Conservation (phyloP, 2,329 filamentous ascomycete genomes). For the Diaporthe aspalathi region DNA sequence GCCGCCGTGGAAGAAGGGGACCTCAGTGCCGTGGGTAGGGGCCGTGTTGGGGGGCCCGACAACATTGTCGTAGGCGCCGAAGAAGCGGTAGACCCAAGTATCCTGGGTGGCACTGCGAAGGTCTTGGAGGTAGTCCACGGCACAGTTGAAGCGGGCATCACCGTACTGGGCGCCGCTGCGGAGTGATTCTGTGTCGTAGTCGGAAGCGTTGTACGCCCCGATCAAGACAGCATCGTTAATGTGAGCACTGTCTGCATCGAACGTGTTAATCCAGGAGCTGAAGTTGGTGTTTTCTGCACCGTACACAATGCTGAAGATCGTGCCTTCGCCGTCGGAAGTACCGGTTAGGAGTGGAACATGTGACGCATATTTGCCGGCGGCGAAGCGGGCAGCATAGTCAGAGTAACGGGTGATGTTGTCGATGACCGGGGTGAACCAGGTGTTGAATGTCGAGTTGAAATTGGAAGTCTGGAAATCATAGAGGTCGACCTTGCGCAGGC, state of each 20-base stretch:
- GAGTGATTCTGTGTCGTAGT: conserved; percentile 52
- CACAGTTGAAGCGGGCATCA: conserved; percentile 59
- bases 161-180: conserved; percentile 57
- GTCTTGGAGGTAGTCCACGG: conserved; percentile 53
- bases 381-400: conserved; percentile 47
- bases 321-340: conserved; percentile 51
- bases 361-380: conserved; percentile 46
- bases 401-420: conserved; percentile 50
- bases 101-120: conserved; percentile 51
- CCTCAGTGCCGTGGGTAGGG: conserved; percentile 54
- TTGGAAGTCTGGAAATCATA: conserved; percentile 47
- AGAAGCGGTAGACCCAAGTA: conserved; percentile 58
- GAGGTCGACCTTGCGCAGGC: conserved; percentile 49
- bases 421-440: conserved; percentile 55
- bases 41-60: conserved; percentile 49
- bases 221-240: conserved; percentile 50
- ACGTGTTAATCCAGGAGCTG: conserved; percentile 48
- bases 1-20: conserved; percentile 59
- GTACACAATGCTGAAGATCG: conserved; percentile 52
- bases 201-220: conserved; percentile 49
- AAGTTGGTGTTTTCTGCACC: conserved; percentile 48
- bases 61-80: conserved; percentile 53
- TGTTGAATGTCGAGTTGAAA: conserved; percentile 52
- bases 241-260: conserved; percentile 54
- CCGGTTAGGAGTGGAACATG: conserved; percentile 52